Evolutionary conservation across 306 rosid genomes (phyloP), one percentile per base, ranked within the genome.

Genomic region (Oemleria cerasiformis): DNA sequence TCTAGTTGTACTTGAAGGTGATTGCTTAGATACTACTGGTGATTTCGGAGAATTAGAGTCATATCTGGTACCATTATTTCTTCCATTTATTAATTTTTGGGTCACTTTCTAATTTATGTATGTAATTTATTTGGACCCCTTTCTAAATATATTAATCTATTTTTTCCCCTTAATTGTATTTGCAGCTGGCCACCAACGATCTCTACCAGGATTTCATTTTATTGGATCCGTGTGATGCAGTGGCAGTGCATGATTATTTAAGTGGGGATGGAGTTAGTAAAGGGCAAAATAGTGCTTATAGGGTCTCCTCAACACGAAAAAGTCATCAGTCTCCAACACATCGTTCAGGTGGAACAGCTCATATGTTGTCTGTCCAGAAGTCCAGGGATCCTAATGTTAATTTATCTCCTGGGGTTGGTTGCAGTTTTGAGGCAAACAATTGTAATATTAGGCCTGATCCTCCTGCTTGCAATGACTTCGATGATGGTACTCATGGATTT

Each of bases 1-100:
- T 80, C 75, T 94, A 59, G 96, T 91, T 75, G 96, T 94, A 67
- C 95, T 91, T 23, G 99, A 94, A 84, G 97, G 99, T 21, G 99
- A 91, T 77, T 94, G 99, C 85, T 80, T 94, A 73, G 99, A 91
- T 76, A 69, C 88, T 30, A 69, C 81, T 50, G 96, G 92, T 79
- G 96, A 89, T 86, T 89, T 87, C 9, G 94, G 96, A 74, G 99
- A 94, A 73, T 80, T 91, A 79, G 97, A 88, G 79, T 85, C 97
- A 17, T 91, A 87, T 82, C 89, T 91, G 99, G 99, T 94, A 94
- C 68, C 15, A 15, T 67, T 54, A 55, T 74, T 77, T 69, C 77
- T 73, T 74, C 82, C 79, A 78, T 65, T 81, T 55, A 41, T 76
- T 77, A 62, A 25, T 51, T 13, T 43, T 63, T 7, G 42, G 51